These are phyloP conservation scores for Nakaseomyces delphensis DNA, from an alignment of 1,139 yeast genomes.

Conservation along the genomic window DNA sequence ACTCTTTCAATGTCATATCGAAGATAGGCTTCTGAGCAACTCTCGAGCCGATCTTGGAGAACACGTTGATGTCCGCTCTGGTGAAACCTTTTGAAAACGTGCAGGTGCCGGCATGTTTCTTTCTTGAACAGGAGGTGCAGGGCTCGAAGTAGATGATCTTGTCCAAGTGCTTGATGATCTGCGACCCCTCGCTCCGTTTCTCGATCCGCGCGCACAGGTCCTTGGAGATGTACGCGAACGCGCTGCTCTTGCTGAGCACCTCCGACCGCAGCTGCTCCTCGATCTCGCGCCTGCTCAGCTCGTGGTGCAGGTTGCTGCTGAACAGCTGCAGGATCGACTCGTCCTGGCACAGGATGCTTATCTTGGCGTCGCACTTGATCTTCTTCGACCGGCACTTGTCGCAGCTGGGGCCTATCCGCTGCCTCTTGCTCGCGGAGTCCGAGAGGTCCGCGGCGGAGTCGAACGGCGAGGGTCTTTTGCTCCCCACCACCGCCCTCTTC, in stretches of 20 bases:
- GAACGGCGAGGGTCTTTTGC: background rate
- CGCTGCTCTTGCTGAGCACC: constrained; percentile 1
- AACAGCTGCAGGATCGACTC: constrained; percentile 13
- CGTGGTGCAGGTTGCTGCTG: constrained; percentile 11
- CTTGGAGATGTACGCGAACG: constrained; percentile 7
- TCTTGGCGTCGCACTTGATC: constrained; percentile 67
- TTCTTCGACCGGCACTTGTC: constrained; percentile 64
- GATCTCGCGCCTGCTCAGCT: constrained; percentile 4
- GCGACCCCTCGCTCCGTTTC: background rate
- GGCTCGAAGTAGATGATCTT: constrained; percentile 26
- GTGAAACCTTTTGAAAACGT: constrained; percentile 28
- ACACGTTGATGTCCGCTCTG: constrained; percentile 26
- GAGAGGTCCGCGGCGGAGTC: constrained; percentile 1
- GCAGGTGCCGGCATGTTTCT: constrained; percentile 14
- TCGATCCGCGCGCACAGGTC: constrained; percentile 3
- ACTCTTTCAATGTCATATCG: constrained; percentile 24
- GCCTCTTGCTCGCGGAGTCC: constrained; percentile 35
- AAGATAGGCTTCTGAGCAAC: constrained; percentile 17
- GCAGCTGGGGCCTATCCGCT: constrained; percentile 68
- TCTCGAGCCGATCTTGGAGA: constrained; percentile 17
- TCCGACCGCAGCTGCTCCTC: background rate
- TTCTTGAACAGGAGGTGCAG: constrained; percentile 22
- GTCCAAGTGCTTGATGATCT: constrained; percentile 25
- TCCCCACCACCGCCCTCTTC: background rate
- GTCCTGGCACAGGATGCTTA: constrained; percentile 24